A percentile compares a stretch with the other conserved stretches of the same genome.
Evolutionary conservation across 1,284 basidiomycete genomes (phyloP).

Genomic region (Cryptococcus sp.): DNA sequence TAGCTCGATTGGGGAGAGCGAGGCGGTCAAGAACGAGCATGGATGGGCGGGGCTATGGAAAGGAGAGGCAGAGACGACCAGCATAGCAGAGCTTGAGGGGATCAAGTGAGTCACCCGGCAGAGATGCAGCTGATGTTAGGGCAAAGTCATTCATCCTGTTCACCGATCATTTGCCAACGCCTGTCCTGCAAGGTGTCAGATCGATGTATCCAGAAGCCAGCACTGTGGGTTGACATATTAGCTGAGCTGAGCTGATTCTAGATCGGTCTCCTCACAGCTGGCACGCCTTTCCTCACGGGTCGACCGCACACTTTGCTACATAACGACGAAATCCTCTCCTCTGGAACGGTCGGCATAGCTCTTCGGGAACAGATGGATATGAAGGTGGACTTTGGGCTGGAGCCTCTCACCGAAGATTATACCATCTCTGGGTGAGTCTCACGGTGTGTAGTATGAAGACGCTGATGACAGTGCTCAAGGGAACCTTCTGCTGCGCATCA

Average conservation of each 20-base stretch:
- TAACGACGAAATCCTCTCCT: conserved; percentile 54
- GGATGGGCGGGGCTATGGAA: conserved; percentile 21
- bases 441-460: not conserved
- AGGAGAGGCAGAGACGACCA: conserved; percentile 12
- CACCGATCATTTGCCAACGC: conserved; percentile 30
- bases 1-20: conserved; percentile 25
- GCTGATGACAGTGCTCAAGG: conserved; percentile 53
- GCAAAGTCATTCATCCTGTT: conserved; percentile 24
- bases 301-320: conserved; percentile 69
- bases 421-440: conserved; percentile 56
- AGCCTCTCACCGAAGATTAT: conserved; percentile 54
- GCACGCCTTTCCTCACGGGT: conserved; percentile 80
- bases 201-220: conserved; percentile 50
- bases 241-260: conserved; percentile 30
- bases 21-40: conserved; percentile 9
- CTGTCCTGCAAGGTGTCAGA: conserved; percentile 23
- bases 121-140: conserved; percentile 2
- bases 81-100: conserved; percentile 23
- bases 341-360: conserved; percentile 70
- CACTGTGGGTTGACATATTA: conserved; percentile 51
- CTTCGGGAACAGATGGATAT: conserved; percentile 44
- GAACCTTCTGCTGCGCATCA: conserved; percentile 65
- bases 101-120: conserved; percentile 12
- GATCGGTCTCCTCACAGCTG: conserved; percentile 67
- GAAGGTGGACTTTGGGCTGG: conserved; percentile 54